phyloP scores from a whole-genome alignment of 768 basidiomycete species.

The Cystofilobasidium bisporidii region DNA sequence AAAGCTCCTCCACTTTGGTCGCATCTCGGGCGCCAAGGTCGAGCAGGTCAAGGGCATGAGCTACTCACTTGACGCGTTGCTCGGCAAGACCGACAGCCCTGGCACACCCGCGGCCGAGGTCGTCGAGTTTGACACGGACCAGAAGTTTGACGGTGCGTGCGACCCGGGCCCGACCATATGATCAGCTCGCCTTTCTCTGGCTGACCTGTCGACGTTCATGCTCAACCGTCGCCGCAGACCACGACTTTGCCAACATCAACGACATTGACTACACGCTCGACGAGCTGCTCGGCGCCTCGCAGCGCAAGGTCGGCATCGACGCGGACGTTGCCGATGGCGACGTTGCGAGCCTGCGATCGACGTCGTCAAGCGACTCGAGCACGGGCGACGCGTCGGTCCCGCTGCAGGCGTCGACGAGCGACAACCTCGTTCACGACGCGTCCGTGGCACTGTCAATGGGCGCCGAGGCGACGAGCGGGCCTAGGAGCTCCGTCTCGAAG shows the following conservation, averaged over 20 bases:
- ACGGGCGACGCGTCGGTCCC: slow-evolving; percentile 23
- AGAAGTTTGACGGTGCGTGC: slow-evolving; percentile 33
- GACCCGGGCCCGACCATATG: neutral
- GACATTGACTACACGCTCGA: slow-evolving; percentile 93
- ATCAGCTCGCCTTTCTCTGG: no score
- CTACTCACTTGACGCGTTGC: slow-evolving; percentile 85
- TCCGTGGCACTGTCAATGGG: slow-evolving; percentile 68
- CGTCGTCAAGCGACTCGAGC: slow-evolving; percentile 10
- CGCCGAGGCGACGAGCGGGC: slow-evolving; percentile 34
- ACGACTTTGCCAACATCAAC: slow-evolving; percentile 90
- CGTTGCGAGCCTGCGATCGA: slow-evolving; percentile 7
- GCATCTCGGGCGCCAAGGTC: slow-evolving; percentile 63
- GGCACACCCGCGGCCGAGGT: slow-evolving; percentile 43
- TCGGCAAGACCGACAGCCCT: slow-evolving; percentile 53
- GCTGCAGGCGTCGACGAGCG: slow-evolving; percentile 1
- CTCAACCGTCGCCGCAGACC: slow-evolving; percentile 61
- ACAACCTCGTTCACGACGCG: slow-evolving; percentile 56
- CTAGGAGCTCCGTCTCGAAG: slow-evolving; percentile 45
- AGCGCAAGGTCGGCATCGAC: slow-evolving; percentile 21
- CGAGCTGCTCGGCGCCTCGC: slow-evolving; percentile 59
- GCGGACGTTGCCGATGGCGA: slow-evolving; percentile 15
- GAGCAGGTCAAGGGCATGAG: slow-evolving; percentile 98
- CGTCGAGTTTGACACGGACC: slow-evolving; percentile 41
- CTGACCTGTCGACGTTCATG: no score
- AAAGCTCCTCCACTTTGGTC: slow-evolving; percentile 80